Evolutionary conservation across 2,329 filamentous ascomycete species (phyloP).

Genomic region (Ophiostoma pallidulum): DNA sequence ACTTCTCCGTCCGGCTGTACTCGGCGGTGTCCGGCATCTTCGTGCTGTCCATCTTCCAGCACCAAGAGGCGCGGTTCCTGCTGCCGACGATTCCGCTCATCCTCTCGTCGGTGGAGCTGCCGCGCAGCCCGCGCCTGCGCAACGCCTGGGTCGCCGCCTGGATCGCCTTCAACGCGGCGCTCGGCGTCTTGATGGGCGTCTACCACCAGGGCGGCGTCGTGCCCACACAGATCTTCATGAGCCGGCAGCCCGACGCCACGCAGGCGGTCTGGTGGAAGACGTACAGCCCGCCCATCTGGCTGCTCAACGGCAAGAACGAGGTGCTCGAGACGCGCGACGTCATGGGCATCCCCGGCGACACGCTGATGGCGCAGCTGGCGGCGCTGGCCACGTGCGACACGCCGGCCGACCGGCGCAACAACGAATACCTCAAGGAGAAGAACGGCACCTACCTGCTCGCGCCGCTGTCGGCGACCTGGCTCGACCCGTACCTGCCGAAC

Average conservation of each 20-base stretch:
- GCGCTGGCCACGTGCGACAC: constrained; percentile 54
- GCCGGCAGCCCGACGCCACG: constrained; percentile 57
- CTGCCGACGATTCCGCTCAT: constrained; percentile 69
- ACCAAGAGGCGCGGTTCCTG: constrained; percentile 73
- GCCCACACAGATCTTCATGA: constrained; percentile 65
- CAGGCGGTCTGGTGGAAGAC: constrained; percentile 79
- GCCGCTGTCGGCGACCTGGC: constrained; percentile 59
- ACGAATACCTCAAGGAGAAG: constrained; percentile 49
- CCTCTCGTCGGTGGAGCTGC: constrained; percentile 61
- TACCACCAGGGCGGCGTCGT: constrained; percentile 76
- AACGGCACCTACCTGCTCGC: constrained; percentile 63
- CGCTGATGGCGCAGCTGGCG: constrained; percentile 49
- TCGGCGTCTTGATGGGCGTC: constrained; percentile 66
- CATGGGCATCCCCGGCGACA: constrained; percentile 58
- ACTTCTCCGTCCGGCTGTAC: constrained; percentile 52
- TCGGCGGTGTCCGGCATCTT: constrained; percentile 65
- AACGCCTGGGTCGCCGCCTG: constrained; percentile 52
- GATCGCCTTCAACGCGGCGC: constrained; percentile 58
- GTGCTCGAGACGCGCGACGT: constrained; percentile 62
- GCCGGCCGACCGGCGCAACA: constrained; percentile 44
- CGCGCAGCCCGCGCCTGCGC: constrained; percentile 40
- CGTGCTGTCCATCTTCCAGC: constrained; percentile 63
- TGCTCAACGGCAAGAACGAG: constrained; percentile 66
- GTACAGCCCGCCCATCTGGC: constrained; percentile 72
- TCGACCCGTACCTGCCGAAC: constrained; percentile 53